Evolutionary conservation across 1,284 basidiomycete genomes (phyloP), one percentile per base, ranked within the genome.

Genomic region (Tilletia indica): DNA sequence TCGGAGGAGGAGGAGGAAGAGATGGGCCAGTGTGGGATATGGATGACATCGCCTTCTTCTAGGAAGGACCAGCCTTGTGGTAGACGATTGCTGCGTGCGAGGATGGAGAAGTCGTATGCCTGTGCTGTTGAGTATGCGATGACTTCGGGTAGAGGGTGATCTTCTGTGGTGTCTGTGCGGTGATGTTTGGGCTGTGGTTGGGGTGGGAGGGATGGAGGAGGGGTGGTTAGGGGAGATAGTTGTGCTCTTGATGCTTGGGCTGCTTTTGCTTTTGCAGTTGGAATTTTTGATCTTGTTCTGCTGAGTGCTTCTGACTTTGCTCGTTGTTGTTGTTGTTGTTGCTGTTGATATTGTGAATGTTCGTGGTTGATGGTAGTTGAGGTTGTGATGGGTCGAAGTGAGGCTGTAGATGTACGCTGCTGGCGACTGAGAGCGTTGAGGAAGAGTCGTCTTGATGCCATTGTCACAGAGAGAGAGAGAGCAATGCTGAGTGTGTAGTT

Each of bases 11-110:
- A n/a, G 3, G 38, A 14, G 3, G 68, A 16, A 9, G 68, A n/a
- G 2, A 49, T 39, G 0, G 82, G 81, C 82, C 81, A 82, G 9
- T 73, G 70, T 2, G 81, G 81, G 4, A 83, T 71, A 68, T 83
- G 77, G 16, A 83, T 80, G 36, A 82, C 81, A 64, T 83, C 79
- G 64, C 77, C 76, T 48, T 83, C 81, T 56, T 82, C 80, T 16
- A 83, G 73, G 67, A 81, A 74, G 56, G 73, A 74, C 70, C 78
- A 80, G 21, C 74, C 74, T 8, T 67, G 42, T 0, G 81, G 81
- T 38, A 83, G 73, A 0, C 78, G 68, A 4, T 76, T 77, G 11
- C 74, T 76, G 38, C 71, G 56, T 6, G 78, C 71, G 45, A 83
- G 71, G 49, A 73, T 74, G 45, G 73, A 69, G 45, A 83, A 80